Conservation (phyloP, 768 basidiomycete genomes). For the Macrolepiota albuminosa region DNA sequence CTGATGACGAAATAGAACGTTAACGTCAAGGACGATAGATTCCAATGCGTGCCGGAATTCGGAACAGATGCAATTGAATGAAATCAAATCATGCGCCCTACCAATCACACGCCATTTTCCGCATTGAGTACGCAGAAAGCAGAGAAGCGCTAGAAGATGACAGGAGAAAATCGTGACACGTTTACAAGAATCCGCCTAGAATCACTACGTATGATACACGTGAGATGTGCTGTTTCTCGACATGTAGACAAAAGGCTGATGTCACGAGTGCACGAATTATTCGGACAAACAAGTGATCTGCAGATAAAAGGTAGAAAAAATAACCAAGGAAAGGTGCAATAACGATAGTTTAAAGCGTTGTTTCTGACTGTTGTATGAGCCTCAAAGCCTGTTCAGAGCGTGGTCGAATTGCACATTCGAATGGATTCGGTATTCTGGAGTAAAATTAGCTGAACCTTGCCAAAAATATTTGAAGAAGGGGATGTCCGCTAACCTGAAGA, state of each 20-base stretch:
- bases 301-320: not conserved
- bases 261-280: not conserved
- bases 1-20: not conserved
- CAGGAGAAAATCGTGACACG: not conserved
- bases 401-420: conserved; percentile 46
- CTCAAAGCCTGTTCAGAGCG: conserved; percentile 40
- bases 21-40: conserved; percentile 1
- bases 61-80: not conserved
- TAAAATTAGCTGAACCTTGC: conserved; percentile 2
- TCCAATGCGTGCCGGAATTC: not conserved
- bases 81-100: too few relatives aligned
- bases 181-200: not conserved
- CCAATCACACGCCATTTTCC: not conserved
- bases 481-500: conserved; percentile 49
- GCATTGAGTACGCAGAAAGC: not conserved
- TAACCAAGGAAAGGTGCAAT: not conserved
- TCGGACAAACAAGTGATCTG: not conserved
- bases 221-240: not conserved
- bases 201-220: not conserved
- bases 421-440: conserved; percentile 40
- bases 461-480: not conserved
- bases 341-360: conserved; percentile 10
- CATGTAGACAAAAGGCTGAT: not conserved
- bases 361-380: conserved; percentile 32
- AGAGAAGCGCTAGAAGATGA: not conserved